phyloP scores from a whole-genome alignment of 371 early-diverging fungal species.

The Saksenaea oblongispora region DNA sequence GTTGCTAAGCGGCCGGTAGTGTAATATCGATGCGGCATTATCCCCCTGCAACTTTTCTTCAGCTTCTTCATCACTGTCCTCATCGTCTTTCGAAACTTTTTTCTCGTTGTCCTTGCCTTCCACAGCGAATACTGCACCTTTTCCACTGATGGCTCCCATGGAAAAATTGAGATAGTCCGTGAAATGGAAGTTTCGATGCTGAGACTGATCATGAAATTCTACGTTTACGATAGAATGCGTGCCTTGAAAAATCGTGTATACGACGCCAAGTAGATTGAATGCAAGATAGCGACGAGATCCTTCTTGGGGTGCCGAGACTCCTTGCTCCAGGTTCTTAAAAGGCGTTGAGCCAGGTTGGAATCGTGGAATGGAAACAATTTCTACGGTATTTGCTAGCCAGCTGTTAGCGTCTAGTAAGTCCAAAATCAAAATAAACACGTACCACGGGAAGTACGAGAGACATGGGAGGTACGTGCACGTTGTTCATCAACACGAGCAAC shows the following conservation, averaged over 20 bases:
- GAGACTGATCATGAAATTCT: slow-evolving; percentile 83
- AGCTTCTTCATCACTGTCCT: not conserved
- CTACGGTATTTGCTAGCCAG: not conserved
- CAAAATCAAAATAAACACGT: not conserved
- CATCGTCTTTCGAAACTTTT: slow-evolving; percentile 6
- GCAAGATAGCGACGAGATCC: slow-evolving; percentile 74
- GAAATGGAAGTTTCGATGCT: slow-evolving; percentile 78
- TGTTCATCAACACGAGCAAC: not conserved
- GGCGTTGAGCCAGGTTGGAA: slow-evolving; percentile 66
- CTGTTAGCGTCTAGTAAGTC: not conserved
- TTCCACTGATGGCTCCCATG: slow-evolving; percentile 69
- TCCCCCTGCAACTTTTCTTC: slow-evolving; percentile 25
- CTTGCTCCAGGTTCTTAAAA: slow-evolving; percentile 26
- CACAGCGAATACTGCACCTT: slow-evolving; percentile 81
- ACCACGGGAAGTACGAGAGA: not conserved
- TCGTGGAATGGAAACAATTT: slow-evolving; percentile 28
- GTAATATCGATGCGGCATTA: slow-evolving; percentile 56
- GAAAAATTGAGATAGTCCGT: slow-evolving; percentile 73
- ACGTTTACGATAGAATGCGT: slow-evolving; percentile 77
- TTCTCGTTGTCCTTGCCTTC: slow-evolving; percentile 30
- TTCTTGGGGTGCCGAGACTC: slow-evolving; percentile 42
- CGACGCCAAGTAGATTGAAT: slow-evolving; percentile 79
- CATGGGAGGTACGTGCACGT: not conserved
- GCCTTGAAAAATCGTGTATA: slow-evolving; percentile 73
- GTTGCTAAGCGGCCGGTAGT: slow-evolving; percentile 55